Percentiles rank a stretch among this genome's conserved stretches.
These are phyloP conservation scores for Hylodesmum podocarpum DNA, from an alignment of 306 rosid species.

Conservation along the genomic window DNA sequence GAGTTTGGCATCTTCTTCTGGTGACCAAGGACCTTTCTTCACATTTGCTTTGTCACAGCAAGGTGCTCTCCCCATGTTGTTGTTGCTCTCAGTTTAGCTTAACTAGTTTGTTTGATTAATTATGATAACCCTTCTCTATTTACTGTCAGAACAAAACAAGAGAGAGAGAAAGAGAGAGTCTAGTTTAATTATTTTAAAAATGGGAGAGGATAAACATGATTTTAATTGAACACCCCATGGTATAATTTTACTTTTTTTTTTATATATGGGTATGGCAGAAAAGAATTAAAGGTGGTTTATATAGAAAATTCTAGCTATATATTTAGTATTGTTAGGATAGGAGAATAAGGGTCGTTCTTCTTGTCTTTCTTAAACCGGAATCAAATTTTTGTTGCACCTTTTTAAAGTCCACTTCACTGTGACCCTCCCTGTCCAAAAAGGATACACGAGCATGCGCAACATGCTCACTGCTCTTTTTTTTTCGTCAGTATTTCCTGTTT, in stretches of 20 bases:
- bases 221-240: conserved; percentile 44
- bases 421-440: background rate
- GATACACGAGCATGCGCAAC: background rate
- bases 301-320: conserved; percentile 45
- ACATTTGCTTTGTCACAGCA: conserved; percentile 98
- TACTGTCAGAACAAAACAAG: conserved; percentile 17
- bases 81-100: background rate
- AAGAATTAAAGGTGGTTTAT: conserved; percentile 30
- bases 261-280: conserved; percentile 36
- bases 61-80: conserved; percentile 86
- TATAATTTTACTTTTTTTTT: too few relatives aligned
- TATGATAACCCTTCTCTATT: background rate
- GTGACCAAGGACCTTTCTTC: conserved; percentile 95
- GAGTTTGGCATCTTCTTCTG: conserved; percentile 87
- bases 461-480: background rate
- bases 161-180: conserved; percentile 8
- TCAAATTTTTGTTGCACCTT: conserved; percentile 45
- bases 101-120: background rate
- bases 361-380: conserved; percentile 71
- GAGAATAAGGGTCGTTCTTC: conserved; percentile 63
- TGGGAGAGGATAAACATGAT: conserved; percentile 45
- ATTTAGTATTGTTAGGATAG: conserved; percentile 52
- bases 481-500: background rate
- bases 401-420: background rate
- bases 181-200: conserved; percentile 15